Evolutionary conservation across 208 protist species (phyloP), one percentile per base, ranked within the genome.

Genomic region (Wallacemonas collosoma): DNA sequence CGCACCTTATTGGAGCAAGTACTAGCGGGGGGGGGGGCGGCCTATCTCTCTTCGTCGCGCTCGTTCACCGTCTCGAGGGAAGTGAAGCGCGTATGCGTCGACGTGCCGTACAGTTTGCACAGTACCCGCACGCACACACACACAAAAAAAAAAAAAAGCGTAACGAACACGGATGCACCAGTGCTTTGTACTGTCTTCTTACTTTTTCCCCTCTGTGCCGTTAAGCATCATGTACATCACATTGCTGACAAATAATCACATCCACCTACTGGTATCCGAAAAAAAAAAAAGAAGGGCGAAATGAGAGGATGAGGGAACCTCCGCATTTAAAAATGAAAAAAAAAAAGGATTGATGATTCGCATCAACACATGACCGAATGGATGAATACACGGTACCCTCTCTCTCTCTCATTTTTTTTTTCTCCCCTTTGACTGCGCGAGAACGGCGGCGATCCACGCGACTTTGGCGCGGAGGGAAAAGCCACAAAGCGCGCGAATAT

Each of bases 1-100:
- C 9, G 40, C 60, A 35, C 60, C 60, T 38, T 65, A 65, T 41
- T 65, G 60, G 60, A 65, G 60, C 45, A 65, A 65, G 39, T 72
- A 62, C 54, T 72, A 41, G 14, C 26, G 26, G 26, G 26, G 26
- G 0, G 26, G 0, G 26, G 26, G 26, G 26, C 26, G 26, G 0
- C 26, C 26, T 26, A 26, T 26, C 26, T 26, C 26, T 26, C 26
- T 26, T 26, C 26, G 26, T 26, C 26, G 26, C 26, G 26, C 26
- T 26, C 26, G 26, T 26, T 26, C 26, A 26, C 26, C 26, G 26
- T 26, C 26, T 26, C 26, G 26, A 26, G 26, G 26, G 26, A 26
- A 26, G 26, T 26, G 26, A 26, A 26, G 26, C 26, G 26, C 26
- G 26, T 26, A 26, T 26, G 26, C 26, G 0, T 26, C 26, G 26